phyloP scores from a whole-genome alignment of 495 filamentous ascomycete species.

The Hyaloscypha variabilis region DNA sequence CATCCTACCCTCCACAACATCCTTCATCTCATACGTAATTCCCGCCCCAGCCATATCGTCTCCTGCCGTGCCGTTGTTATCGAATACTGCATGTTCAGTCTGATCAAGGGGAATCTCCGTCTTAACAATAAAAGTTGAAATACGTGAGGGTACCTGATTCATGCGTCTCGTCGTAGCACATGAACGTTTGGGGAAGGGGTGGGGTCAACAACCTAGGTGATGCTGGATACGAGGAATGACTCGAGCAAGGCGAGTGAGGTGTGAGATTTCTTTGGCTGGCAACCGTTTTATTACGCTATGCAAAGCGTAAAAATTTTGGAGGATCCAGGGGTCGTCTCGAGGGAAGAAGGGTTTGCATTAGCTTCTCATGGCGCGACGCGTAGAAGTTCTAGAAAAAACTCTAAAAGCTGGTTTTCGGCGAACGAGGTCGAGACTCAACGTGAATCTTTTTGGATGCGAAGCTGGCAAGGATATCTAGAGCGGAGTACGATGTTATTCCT shows the following conservation, averaged over 20 bases:
- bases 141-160: constrained; percentile 1
- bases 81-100: neutral
- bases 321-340: constrained; percentile 4
- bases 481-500: too few relatives aligned
- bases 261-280: neutral
- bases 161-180: constrained; percentile 12
- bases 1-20: neutral
- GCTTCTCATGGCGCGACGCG: constrained; percentile 4
- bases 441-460: too few relatives aligned
- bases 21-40: neutral
- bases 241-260: neutral
- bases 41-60: neutral
- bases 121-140: neutral
- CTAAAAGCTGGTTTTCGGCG: constrained; percentile 7
- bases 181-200: constrained; percentile 10
- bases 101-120: neutral
- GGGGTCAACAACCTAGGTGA: neutral
- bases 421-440: neutral
- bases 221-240: constrained; percentile 8
- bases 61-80: neutral
- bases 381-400: constrained; percentile 19
- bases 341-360: neutral
- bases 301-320: neutral
- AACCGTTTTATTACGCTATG: neutral
- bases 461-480: too few relatives aligned